Conservation (phyloP, 139 green algal species). For the Chlorella sorokiniana region DNA sequence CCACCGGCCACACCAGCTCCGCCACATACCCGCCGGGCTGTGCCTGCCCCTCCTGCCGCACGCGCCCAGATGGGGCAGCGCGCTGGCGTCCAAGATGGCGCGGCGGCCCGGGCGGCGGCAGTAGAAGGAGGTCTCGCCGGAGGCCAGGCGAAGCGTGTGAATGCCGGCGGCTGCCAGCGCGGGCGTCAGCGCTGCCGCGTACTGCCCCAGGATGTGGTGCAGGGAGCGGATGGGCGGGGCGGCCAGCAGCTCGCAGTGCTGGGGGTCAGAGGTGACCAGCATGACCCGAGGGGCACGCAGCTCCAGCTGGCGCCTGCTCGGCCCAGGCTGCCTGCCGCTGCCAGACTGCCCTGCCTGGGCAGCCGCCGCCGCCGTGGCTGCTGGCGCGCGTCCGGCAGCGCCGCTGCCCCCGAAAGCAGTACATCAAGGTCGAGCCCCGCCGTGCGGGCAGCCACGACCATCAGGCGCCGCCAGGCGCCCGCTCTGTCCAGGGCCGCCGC, state of each 20-base stretch:
- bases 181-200: background rate
- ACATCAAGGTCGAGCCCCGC: constrained; percentile 2
- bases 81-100: background rate
- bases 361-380: background rate
- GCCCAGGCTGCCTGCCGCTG: background rate
- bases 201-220: background rate
- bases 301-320: background rate
- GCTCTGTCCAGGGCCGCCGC: background rate
- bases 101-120: background rate
- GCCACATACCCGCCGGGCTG: background rate
- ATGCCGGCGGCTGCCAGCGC: background rate
- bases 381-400: background rate
- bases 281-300: background rate
- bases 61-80: background rate
- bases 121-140: constrained; percentile 6
- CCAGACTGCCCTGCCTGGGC: background rate
- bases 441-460: background rate
- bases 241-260: background rate
- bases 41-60: background rate
- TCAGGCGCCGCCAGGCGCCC: background rate
- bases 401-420: background rate
- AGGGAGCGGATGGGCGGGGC: constrained; percentile 15
- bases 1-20: background rate
- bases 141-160: background rate
- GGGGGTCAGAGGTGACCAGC: background rate